Base-by-base conservation (phyloP, 192 early-diverging fungal species). In the Entophlyctis luteolus region DNA sequence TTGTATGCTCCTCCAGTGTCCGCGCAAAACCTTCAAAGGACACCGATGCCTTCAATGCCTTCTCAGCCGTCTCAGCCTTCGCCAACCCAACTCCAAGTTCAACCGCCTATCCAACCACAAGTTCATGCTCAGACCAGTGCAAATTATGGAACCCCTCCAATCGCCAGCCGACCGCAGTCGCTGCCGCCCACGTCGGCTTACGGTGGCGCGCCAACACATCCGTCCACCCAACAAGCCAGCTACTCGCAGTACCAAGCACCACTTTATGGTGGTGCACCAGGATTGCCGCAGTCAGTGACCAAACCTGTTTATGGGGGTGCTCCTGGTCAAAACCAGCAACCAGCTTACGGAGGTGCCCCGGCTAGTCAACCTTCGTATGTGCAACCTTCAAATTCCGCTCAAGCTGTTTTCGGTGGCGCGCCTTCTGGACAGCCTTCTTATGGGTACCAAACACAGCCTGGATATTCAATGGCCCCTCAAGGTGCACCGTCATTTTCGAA, bases 301-400 rank as follows among this genome's bases (percentile, higher is more conserved):
- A 54, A 78, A 49, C 68, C 59, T 6, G 59, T 54, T 14, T 46
- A 72, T 18, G 68, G 63, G 48, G 73, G 48, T 31, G 55, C 67
- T 35, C 50, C 29, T 22, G 28, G 34, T 31, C 48, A 59, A 32
- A n/a, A 12, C n/a, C 55, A 39, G 33, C 46, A 42, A 45, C 78
- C 70, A 37, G 53, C 8, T 18, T 63, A 63, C 46, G 62, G 62
- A 20, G 28, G 32, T 63, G 31, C 68, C 16, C 35, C 54, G 10
- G 63, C 42, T 54, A 31, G 34, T 16, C 67, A 57, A 32, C 72
- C 55, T 42, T 14, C 46, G 22, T 68, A 48, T 68, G 70, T 42
- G 31, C 65, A 57, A 6, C 33, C 55, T 27, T 62, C 39, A 22
- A 45, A 48, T 27, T 53, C 65, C 3, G 10, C 22, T 2, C 48